Base-by-base conservation (phyloP, 257 asterid species). In the Phtheirospermum japonicum region DNA sequence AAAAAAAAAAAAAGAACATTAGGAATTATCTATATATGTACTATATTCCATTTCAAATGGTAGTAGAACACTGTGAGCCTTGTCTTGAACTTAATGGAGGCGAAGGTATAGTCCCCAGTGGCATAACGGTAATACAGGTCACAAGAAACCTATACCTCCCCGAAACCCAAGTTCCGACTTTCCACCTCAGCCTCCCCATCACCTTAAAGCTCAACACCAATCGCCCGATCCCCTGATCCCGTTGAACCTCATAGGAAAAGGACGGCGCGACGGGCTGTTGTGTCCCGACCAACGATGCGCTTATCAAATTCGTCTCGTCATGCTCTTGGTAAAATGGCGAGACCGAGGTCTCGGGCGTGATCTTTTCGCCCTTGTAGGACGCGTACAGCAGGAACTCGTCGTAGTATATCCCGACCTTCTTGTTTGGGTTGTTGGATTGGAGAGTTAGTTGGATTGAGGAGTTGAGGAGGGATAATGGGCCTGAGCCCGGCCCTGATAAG, bases 141-240 rank as follows among this genome's bases (percentile, higher is more conserved):
- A 87, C 88, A n/a, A 70, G 61, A 55, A 89, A 87, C 71, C 96
- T 75, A 12, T 93, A 83, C 79, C 86, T 87, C 7, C 99, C 92
- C 0, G 99, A 89, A 68, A 87, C 94, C 94, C 95, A 93, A 52
- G 78, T 83, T 12, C 96, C 95, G n/a, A 93, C 92, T 73, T 83
- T 93, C 99, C 97, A 89, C 48, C 95, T 75, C 0, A 93, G 79
- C 45, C 80, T 71, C 7, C 99, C 97, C 46, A 73, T 71, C 0
- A 57, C 94, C 64, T 87, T 87, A 30, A 89, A 64, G 40, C 40
- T 71, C 48, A 93, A 9, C 0, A 64, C 64, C 69, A 93, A 28
- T 62, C 62, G 78, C 16, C 99, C 97, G 2, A 36, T 67, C 9
- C 50, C 73, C 31, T 76, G 86, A 64, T 89, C 97, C 0, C 83